Evolutionary conservation across 805 yeast genomes (phyloP), one percentile per base, ranked within the genome.

Genomic region (Metschnikowia matae): DNA sequence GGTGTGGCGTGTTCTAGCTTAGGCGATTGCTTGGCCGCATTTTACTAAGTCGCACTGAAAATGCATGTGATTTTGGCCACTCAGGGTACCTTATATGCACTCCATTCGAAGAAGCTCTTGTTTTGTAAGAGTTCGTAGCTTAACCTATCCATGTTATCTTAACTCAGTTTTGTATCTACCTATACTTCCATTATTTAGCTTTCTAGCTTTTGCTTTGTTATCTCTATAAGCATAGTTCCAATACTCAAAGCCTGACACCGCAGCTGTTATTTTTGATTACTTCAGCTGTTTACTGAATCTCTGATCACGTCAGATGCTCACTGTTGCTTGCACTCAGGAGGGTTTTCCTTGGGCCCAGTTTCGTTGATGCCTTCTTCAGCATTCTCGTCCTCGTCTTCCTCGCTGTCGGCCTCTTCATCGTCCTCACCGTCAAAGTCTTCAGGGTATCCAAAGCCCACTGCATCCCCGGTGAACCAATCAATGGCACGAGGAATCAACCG

Each of bases 381-480:
- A 51, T 70, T 83, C 2, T 75, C 85, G 2, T 78, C 88, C 2
- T 77, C 85, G 2, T 77, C 84, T 2, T 74, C 85, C 6, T 80
- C 88, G 1, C 77, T 87, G 14, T 80, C 87, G 6, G 74, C 83
- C 11, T 79, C 84, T 3, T 78, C 85, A 2, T 77, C 85, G 18
- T 74, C 81, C 15, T 80, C 88, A 8, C 78, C 89, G 13, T 80
- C 82, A 20, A 75, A 80, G 38, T 73, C 84, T 15, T 78, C 88
- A 33, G 79, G 79, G 54, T 71, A 75, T 44, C 68, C 77, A 64
- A 80, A 87, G 50, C 87, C 96, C 52, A 92, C 79, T 21, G 99
- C 99, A 57, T 89, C 89, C 44, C 99, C 99, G 8, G 99, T 92
- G 69, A 90, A 94, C 98, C 99, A 94, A 68, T 92, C 98, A 62